Percentiles rank a stretch among this genome's conserved stretches.
phyloP scores from a whole-genome alignment of 1,284 basidiomycete species.

The Ustilago sp. region DNA sequence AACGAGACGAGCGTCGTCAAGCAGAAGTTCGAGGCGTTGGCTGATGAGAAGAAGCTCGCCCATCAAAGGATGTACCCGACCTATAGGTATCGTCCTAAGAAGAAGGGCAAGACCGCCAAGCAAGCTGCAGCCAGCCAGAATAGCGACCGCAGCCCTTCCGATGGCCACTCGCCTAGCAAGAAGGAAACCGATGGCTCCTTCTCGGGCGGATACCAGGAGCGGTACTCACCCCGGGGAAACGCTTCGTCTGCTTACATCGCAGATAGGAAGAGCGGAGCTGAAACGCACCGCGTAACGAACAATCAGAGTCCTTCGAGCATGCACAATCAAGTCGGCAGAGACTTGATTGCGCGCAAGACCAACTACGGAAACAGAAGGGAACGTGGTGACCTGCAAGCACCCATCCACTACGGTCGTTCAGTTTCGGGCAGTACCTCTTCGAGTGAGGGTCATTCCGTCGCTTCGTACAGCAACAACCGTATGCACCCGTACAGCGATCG shows the following conservation, averaged over 20 bases:
- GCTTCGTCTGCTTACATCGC: constrained; percentile 3
- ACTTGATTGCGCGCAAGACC: constrained; percentile 13
- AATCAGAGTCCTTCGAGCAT: constrained; percentile 6
- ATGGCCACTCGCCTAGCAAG: background rate
- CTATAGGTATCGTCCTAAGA: constrained; percentile 49
- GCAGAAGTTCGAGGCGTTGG: constrained; percentile 77
- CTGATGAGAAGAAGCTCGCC: constrained; percentile 77
- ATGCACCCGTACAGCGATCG: constrained; percentile 40
- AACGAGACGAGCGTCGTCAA: constrained; percentile 74
- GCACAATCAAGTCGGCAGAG: constrained; percentile 23
- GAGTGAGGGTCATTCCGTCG: constrained; percentile 4
- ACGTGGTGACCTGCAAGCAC: constrained; percentile 7
- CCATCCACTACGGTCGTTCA: constrained; percentile 19
- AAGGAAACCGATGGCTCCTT: constrained; percentile 3
- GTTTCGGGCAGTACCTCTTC: constrained; percentile 9
- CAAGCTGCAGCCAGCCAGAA: constrained; percentile 5
- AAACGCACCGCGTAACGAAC: background rate
- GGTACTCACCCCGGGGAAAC: constrained; percentile 12
- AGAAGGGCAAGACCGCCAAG: constrained; percentile 32
- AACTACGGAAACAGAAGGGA: constrained; percentile 17
- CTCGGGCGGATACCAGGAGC: constrained; percentile 16
- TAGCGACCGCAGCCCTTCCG: background rate
- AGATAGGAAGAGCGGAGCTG: constrained; percentile 17
- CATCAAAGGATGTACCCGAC: constrained; percentile 49
- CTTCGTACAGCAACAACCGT: constrained; percentile 21